Evolutionary conservation across 345 rosid genomes (phyloP), one percentile per base, ranked within the genome.

Genomic region (Citrus australasica): DNA sequence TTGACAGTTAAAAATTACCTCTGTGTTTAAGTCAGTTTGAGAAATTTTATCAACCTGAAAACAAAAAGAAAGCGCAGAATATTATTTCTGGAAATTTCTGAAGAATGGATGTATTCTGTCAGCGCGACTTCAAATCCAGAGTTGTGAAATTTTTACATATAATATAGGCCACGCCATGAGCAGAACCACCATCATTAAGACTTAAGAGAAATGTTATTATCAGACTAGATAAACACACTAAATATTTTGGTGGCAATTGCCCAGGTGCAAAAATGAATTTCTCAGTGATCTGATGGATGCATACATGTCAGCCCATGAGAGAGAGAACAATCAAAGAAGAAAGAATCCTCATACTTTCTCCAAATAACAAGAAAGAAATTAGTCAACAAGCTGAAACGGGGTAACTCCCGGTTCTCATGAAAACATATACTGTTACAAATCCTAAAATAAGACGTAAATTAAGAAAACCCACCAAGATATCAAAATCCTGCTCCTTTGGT

Each of bases 1-100:
- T 92, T 96, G 99, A 80, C 99, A 96, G 84, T 96, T 96, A 83
- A 96, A 93, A 33, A 96, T 86, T 25, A 96, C 87, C 84, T 93
- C 92, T 1, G 97, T 86, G 33, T 87, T 87, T 65, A 90, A 83
- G 84, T 91, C 90, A 67, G 93, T 92, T 58, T 80, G 87, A 79
- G 97, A 93, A 84, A 96, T 92, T 87, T 89, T 92, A 85, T 90
- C 82, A 77, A 96, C 96, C 98, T 96, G 87, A 81, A 85, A 83
- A 66, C 13, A 73, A 24, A 75, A 71, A 66, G 74, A 63, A 80
- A 76, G 25, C 61, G 27, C 33, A 67, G 9, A 46, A 75, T 38
- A 59, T 64, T 51, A 76, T 19, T 56, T 56, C n/a, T 24, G 67
- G 28, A 58, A 33, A 55, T n/a, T 33, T 25, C 21, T 24, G 21